Conservation (phyloP, 441 rosid species). For the Biscutella laevigata region DNA sequence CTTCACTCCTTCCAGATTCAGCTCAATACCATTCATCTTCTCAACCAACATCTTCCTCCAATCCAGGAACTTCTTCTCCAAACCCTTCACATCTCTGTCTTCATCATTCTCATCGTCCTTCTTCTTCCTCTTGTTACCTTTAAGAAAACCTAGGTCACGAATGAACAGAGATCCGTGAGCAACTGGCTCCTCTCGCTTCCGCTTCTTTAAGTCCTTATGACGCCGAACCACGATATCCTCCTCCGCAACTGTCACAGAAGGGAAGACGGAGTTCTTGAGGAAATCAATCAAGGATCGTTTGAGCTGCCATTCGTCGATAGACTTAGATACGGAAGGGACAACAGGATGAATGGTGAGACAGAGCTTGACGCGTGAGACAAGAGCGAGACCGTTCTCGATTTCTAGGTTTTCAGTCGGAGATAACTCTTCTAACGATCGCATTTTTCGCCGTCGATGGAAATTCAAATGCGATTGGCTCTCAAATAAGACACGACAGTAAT, state of each 20-base stretch:
- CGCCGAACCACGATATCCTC: constrained; percentile 60
- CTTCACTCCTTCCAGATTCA: constrained; percentile 75
- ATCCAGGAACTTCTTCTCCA: constrained; percentile 56
- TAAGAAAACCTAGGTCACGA: constrained; percentile 69
- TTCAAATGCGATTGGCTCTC: constrained; percentile 6
- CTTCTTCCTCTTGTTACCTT: constrained; percentile 22
- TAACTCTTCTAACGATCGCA: constrained; percentile 49
- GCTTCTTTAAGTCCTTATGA: constrained; percentile 71
- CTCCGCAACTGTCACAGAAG: constrained; percentile 45
- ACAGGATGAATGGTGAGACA: constrained; percentile 51
- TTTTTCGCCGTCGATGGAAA: constrained; percentile 13
- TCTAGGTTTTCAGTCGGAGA: constrained; percentile 54
- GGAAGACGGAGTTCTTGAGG: constrained; percentile 46
- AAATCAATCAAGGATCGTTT: constrained; percentile 62
- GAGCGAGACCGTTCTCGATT: constrained; percentile 53
- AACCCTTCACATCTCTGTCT: constrained; percentile 34
- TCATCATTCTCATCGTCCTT: constrained; percentile 22
- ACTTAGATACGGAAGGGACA: constrained; percentile 47
- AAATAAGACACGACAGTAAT: too few species aligned
- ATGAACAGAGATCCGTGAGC: constrained; percentile 64
- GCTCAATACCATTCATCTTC: constrained; percentile 83
- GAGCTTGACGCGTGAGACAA: constrained; percentile 66
- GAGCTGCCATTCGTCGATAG: constrained; percentile 88
- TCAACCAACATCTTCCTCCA: constrained; percentile 61
- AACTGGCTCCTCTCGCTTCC: constrained; percentile 80